A percentile compares a stretch with the other conserved stretches of the same genome.
These are phyloP conservation scores for Vinca minor DNA, from an alignment of 257 asterid genomes.

Conservation along the genomic window DNA sequence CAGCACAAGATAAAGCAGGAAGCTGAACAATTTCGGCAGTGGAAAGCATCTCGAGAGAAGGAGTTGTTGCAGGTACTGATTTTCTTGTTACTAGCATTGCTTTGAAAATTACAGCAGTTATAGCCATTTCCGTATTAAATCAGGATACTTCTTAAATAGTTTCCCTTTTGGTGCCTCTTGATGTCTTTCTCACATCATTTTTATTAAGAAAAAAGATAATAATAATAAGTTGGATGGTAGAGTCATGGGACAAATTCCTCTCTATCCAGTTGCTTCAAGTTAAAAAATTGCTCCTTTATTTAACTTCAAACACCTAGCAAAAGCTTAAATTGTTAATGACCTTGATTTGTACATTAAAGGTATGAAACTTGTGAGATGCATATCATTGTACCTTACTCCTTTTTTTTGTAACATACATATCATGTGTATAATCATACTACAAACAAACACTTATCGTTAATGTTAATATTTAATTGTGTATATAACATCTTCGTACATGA, in stretches of 20 bases:
- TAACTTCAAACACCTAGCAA: neutral
- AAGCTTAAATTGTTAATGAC: neutral
- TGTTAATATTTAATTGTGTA: neutral
- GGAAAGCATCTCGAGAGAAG: conserved; percentile 98
- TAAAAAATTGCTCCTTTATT: neutral
- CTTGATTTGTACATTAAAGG: neutral
- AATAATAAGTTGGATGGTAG: neutral
- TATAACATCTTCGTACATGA: neutral
- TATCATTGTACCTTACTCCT: neutral
- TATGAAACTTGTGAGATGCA: neutral
- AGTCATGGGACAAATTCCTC: neutral
- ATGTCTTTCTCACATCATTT: neutral
- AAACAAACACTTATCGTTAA: neutral
- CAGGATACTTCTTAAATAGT: neutral
- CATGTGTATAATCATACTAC: neutral
- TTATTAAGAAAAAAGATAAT: neutral
- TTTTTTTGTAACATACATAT: neutral
- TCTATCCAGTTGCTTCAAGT: neutral
- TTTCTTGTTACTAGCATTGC: neutral
- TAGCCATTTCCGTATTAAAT: neutral
- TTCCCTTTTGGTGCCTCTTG: neutral
- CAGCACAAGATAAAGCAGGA: conserved; percentile 96
- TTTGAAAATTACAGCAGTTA: neutral
- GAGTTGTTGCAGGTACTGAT: conserved; percentile 73
- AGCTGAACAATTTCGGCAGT: conserved; percentile 93